Evolutionary conservation across 2,329 filamentous ascomycete genomes (phyloP), one percentile per base, ranked within the genome.

Genomic region (Peltaster fructicola): DNA sequence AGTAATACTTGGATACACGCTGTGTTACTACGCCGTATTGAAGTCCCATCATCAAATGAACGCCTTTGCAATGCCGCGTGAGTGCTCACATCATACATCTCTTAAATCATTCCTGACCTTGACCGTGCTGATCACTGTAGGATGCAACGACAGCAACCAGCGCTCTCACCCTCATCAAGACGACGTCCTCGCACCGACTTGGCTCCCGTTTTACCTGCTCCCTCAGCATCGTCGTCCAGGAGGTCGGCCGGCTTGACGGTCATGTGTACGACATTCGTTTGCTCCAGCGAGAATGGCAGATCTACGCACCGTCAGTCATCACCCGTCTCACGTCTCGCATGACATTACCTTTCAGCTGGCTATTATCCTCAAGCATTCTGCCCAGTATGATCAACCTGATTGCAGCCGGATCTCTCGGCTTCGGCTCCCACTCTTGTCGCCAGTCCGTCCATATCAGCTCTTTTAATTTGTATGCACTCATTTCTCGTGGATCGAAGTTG

Each of bases 371-470:
- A 37, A 93, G 56, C 49, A 93, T 59, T 47, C 85, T 81, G 25
- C 85, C 85, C 52, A 92, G 88, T 34, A 81, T 78, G 43, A 95
- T 93, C 41, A 95, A 55, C 24, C 85, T 65, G 57, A 95, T 95
- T 33, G 75, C 79, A 43, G 73, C 85, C 7, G 85, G 84, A 44
- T 79, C 88, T 14, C 76, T 70, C 2, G 85, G 85, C 44, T 78
- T 73, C 9, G 72, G 57, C 43, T 92, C 84, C 85, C 85, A 93
- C 47, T 93, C 68, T 61, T 39, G 23, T 38, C 81, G 65, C 85
- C 85, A 95, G 50, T 93, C 84, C 41, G 80, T 66, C 57, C 88
- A 67, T 47, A 95, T 92, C 44, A 93, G 58, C 55, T 93, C 82
- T 53, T 93, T 93, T 36, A 95, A 57, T 3, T 80, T 91, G 48